A percentile compares a stretch with the other conserved stretches of the same genome.
Conservation (phyloP, 352 stramenopile genomes). For the Ophiocytium majus region DNA sequence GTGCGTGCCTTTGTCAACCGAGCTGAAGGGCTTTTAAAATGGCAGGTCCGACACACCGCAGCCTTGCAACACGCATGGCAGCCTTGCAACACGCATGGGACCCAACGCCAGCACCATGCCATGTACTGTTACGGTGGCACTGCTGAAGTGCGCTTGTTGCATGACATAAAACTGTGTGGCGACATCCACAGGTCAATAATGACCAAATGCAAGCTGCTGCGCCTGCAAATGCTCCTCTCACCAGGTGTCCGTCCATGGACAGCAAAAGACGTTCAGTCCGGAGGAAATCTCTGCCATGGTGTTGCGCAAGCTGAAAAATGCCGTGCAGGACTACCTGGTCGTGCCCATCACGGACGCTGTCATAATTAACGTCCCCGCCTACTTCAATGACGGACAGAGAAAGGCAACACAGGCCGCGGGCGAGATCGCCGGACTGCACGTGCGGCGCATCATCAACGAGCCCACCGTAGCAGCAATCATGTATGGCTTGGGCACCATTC, state of each 20-base stretch:
- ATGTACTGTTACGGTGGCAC: too few relatives aligned
- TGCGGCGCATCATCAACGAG: slow-evolving; percentile 89
- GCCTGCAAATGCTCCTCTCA: too few relatives aligned
- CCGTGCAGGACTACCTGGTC: slow-evolving; percentile 67
- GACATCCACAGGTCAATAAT: too few relatives aligned
- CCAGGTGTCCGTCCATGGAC: slow-evolving; percentile 28
- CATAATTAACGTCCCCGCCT: slow-evolving; percentile 88
- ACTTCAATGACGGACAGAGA: slow-evolving; percentile 91
- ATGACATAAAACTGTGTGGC: too few relatives aligned
- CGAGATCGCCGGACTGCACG: slow-evolving; percentile 84
- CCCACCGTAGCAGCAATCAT: slow-evolving; percentile 93
- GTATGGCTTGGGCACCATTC: slow-evolving; percentile 96
- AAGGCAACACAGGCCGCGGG: slow-evolving; percentile 71
- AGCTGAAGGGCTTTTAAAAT: too few relatives aligned
- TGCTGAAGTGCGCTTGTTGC: too few relatives aligned
- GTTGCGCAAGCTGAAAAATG: slow-evolving; percentile 54
- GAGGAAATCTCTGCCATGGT: slow-evolving; percentile 67
- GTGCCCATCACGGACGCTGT: slow-evolving; percentile 79
- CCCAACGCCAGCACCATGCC: too few relatives aligned
- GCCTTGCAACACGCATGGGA: too few relatives aligned
- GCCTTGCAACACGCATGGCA: too few relatives aligned
- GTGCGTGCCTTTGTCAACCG: too few relatives aligned
- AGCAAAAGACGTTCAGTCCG: slow-evolving; percentile 61
- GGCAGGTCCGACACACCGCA: too few relatives aligned
- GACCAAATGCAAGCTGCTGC: too few relatives aligned